Conservation (phyloP, 768 basidiomycete species). For the Termitomyces sp. region DNA sequence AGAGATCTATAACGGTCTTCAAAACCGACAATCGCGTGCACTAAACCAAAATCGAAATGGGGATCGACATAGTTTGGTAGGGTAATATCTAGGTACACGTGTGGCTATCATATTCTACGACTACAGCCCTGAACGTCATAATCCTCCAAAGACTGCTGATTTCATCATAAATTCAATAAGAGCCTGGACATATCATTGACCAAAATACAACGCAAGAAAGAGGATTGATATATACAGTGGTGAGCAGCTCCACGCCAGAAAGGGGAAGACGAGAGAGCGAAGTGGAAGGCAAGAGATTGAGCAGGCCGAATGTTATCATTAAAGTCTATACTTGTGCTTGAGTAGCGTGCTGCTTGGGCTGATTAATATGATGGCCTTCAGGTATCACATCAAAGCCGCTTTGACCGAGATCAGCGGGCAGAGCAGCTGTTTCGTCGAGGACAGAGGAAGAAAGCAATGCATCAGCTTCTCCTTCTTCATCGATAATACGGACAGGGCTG, state of each 20-base stretch:
- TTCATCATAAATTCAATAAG: background rate
- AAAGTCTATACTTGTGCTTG: background rate
- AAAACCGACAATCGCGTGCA: background rate
- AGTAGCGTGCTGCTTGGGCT: slow-evolving; percentile 9
- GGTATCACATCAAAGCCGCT: slow-evolving; percentile 82
- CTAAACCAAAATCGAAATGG: background rate
- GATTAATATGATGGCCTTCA: slow-evolving; percentile 26
- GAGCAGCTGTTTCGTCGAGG: slow-evolving; percentile 76
- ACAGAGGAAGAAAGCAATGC: slow-evolving; percentile 35
- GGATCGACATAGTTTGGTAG: background rate
- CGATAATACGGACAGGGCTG: slow-evolving; percentile 29
- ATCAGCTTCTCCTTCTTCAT: slow-evolving; percentile 55
- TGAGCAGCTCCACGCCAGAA: background rate
- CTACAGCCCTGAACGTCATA: background rate
- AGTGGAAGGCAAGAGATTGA: background rate
- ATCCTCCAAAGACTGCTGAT: background rate
- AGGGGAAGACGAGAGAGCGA: background rate
- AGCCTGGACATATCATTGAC: background rate
- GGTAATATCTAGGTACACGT: background rate
- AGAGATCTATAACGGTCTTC: background rate
- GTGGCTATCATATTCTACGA: background rate
- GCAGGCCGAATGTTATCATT: background rate
- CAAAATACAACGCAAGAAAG: background rate
- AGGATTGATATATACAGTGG: background rate
- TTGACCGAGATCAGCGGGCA: slow-evolving; percentile 78